Percentiles rank a stretch among this genome's conserved stretches.
Conservation (phyloP, 2,329 filamentous ascomycete species). For the Periconia sp. region DNA sequence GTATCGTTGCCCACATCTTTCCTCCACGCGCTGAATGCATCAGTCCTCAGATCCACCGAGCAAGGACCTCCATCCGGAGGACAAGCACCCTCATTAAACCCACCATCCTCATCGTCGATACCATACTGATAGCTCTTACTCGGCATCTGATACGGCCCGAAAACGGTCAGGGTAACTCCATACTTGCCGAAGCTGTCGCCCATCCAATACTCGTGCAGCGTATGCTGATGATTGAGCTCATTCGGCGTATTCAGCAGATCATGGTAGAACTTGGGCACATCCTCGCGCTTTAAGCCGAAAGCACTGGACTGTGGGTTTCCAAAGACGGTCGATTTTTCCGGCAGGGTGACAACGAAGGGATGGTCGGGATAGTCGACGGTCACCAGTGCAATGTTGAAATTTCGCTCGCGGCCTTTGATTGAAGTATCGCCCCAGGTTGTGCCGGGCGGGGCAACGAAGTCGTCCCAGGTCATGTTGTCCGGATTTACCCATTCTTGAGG, state of each 20-base stretch:
- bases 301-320: constrained; percentile 56
- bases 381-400: constrained; percentile 64
- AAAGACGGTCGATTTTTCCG: constrained; percentile 56
- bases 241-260: constrained; percentile 59
- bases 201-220: constrained; percentile 65
- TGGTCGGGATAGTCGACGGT: constrained; percentile 59
- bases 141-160: constrained; percentile 60
- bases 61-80: constrained; percentile 51
- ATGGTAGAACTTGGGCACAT: constrained; percentile 58
- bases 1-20: constrained; percentile 59
- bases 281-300: constrained; percentile 50
- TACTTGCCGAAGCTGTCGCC: constrained; percentile 60
- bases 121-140: constrained; percentile 58
- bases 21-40: constrained; percentile 58
- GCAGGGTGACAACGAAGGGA: constrained; percentile 57
- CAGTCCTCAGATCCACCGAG: constrained; percentile 56
- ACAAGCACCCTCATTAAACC: constrained; percentile 58
- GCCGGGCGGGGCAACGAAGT: constrained; percentile 55
- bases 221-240: constrained; percentile 59
- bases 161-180: constrained; percentile 60
- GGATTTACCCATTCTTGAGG: constrained; percentile 61
- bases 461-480: constrained; percentile 61
- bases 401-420: constrained; percentile 53
- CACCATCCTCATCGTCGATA: constrained; percentile 49
- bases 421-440: constrained; percentile 57